Evolutionary conservation across 768 basidiomycete genomes (phyloP).

Genomic region (Suillus weaverae): DNA sequence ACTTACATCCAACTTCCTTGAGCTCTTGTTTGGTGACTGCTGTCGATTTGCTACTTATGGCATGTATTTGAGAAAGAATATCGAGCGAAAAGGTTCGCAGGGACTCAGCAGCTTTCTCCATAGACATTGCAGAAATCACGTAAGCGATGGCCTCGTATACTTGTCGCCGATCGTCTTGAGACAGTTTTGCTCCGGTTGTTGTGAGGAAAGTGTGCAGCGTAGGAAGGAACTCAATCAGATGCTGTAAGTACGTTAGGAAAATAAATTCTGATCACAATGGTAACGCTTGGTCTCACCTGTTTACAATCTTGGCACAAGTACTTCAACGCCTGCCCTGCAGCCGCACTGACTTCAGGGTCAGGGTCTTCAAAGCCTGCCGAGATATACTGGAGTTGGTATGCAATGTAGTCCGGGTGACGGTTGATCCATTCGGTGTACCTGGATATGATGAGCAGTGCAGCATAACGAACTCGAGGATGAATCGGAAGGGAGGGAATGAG

Average conservation of each 20-base stretch:
- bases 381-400: constrained; percentile 85
- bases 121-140: constrained; percentile 93
- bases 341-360: constrained; percentile 83
- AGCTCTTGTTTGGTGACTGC: constrained; percentile 71
- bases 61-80: constrained; percentile 76
- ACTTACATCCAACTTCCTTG: constrained; percentile 65
- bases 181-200: constrained; percentile 74
- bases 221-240: constrained; percentile 88
- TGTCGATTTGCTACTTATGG: constrained; percentile 51
- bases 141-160: constrained; percentile 95
- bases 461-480: constrained; percentile 93
- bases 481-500: constrained; percentile 85
- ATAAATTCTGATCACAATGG: not conserved
- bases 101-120: constrained; percentile 82
- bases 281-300: constrained; percentile 47
- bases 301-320: constrained; percentile 97
- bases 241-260: constrained; percentile 43
- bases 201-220: constrained; percentile 88
- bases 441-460: constrained; percentile 90
- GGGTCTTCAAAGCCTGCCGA: constrained; percentile 86
- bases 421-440: constrained; percentile 98
- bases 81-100: constrained; percentile 86
- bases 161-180: constrained; percentile 85
- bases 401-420: constrained; percentile 83
- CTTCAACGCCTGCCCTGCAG: constrained; percentile 94